Evolutionary conservation across 2,329 filamentous ascomycete genomes (phyloP), one percentile per base, ranked within the genome.

Genomic region (Pyrenochaeta sp.): DNA sequence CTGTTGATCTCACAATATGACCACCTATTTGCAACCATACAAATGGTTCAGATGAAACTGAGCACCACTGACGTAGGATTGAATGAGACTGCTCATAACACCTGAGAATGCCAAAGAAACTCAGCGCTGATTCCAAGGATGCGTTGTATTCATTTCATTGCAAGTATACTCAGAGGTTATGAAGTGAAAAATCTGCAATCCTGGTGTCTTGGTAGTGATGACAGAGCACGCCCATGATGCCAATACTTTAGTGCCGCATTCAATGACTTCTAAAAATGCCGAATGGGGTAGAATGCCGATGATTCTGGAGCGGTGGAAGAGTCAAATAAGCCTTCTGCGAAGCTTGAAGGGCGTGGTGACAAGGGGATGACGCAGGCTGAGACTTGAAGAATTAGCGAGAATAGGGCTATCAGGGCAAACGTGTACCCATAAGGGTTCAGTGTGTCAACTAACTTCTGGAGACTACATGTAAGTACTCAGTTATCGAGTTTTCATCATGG

Each of bases 171-270:
- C 5, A 30, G 56, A 34, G 27, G 6, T 44, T 44, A 27, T 43
- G 45, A 44, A 45, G 36, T 39, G 40, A 51, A 44, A 24, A 50
- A 15, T 47, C 22, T 47, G 45, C 12, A 47, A 48, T 52, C 49
- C 44, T 34, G 24, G 32, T 19, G 22, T n/a, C 42, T 9, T 28
- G 42, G 10, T 12, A 27, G 24, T 28, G 37, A 40, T 46, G 50
- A 54, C 28, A 48, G 6, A 34, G 45, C 45, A 43, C 56, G 37
- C 52, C 54, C 49, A 50, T 10, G 24, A 51, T 53, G 60, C 54
- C 54, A 57, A 61, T n/a, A 30, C 45, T 62, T 58, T 64, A 64
- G 62, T 54, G 56, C 62, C 37, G 50, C 50, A n/a, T 53, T 59
- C 50, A 27, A 67, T 57, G 44, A 59, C 10, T 36, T 22, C 3